A percentile compares a stretch with the other conserved stretches of the same genome.
phyloP scores from a whole-genome alignment of 2,329 filamentous ascomycete species.

The Colletotrichum tabaci region DNA sequence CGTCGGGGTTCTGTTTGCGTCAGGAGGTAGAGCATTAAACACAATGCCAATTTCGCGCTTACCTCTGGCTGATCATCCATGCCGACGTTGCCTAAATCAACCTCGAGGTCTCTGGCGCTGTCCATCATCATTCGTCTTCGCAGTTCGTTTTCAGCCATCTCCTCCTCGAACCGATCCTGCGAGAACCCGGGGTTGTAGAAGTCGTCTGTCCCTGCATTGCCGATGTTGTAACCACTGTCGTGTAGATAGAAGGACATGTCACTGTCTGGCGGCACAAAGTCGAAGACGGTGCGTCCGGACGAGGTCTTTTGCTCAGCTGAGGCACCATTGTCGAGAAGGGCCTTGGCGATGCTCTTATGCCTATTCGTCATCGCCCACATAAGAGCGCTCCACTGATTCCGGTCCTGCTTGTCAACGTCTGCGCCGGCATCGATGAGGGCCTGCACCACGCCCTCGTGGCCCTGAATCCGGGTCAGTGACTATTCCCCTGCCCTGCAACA shows the following conservation, averaged over 20 bases:
- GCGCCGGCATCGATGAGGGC: constrained; percentile 88
- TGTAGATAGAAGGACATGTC: constrained; percentile 97
- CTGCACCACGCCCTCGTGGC: constrained; percentile 90
- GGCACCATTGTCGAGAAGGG: constrained; percentile 91
- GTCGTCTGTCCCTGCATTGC: constrained; percentile 85
- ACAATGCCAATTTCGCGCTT: constrained; percentile 50
- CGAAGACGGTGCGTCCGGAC: constrained; percentile 92
- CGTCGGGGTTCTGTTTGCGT: constrained; percentile 64
- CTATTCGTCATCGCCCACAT: constrained; percentile 99
- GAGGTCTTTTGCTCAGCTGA: constrained; percentile 97
- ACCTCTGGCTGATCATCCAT: constrained; percentile 97
- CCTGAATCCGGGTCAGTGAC: constrained; percentile 61
- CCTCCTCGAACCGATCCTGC: constrained; percentile 95
- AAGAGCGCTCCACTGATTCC: constrained; percentile 95
- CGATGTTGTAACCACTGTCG: constrained; percentile 92
- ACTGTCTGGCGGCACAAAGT: constrained; percentile 95
- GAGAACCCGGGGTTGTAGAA: constrained; percentile 95
- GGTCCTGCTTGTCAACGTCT: constrained; percentile 92
- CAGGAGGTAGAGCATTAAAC: constrained; percentile 45
- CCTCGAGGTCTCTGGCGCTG: constrained; percentile 95
- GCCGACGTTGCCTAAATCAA: constrained; percentile 94
- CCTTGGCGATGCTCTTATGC: constrained; percentile 95
- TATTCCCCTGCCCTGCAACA: not conserved
- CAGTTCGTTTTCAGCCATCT: constrained; percentile 96
- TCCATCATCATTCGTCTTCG: constrained; percentile 99